Evolutionary conservation across 306 rosid genomes (phyloP).

Genomic region (Adenanthera pavonina): DNA sequence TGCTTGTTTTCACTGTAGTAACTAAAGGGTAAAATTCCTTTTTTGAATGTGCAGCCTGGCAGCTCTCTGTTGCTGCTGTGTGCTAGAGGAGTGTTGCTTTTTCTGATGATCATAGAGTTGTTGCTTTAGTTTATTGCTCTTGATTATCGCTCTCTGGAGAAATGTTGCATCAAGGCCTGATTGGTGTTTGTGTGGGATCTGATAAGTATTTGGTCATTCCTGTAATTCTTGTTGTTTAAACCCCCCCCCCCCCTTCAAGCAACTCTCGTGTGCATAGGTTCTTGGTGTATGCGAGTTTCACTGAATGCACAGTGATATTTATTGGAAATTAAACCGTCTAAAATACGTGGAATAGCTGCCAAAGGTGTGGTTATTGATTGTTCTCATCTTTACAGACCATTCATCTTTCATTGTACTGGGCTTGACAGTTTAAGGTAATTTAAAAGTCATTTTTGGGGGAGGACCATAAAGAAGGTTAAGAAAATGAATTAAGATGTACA

Average conservation of each 20-base stretch:
- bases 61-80: conserved; percentile 86
- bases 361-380: conserved; percentile 22
- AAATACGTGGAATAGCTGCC: conserved; percentile 24
- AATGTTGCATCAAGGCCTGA: conserved; percentile 37
- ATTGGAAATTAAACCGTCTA: conserved; percentile 28
- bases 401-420: neutral
- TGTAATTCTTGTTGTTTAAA: conserved; percentile 21
- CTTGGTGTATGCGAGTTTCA: conserved; percentile 24
- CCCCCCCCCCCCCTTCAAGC: neutral
- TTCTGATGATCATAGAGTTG: conserved; percentile 45
- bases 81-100: conserved; percentile 80
- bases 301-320: conserved; percentile 18
- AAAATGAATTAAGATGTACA: neutral
- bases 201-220: conserved; percentile 34
- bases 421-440: neutral
- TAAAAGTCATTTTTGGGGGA: neutral
- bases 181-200: conserved; percentile 39
- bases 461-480: neutral
- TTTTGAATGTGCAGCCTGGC: conserved; percentile 66
- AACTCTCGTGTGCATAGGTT: conserved; percentile 36
- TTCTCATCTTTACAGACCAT: neutral
- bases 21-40: conserved; percentile 20
- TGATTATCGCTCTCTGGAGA: conserved; percentile 43
- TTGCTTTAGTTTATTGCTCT: conserved; percentile 38
- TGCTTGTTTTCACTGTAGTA: conserved; percentile 6